phyloP scores from a whole-genome alignment of 352 stramenopile genomes.

The Phytophthora ramorum region DNA sequence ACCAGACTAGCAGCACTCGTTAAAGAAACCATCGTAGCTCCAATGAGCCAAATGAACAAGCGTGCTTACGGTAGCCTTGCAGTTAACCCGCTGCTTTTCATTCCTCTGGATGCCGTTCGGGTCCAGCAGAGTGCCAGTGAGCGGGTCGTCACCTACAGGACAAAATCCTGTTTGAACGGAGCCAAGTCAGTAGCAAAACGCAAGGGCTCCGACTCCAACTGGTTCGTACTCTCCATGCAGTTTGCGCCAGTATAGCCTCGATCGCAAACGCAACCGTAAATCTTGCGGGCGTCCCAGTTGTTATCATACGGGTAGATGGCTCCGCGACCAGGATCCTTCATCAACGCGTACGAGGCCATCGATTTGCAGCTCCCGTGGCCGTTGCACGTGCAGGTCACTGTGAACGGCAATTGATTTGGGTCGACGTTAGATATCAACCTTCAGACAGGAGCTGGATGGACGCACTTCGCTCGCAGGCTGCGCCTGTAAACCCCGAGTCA shows the following conservation, averaged over 20 bases:
- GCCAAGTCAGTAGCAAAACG: background rate
- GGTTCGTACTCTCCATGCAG: slow-evolving; percentile 67
- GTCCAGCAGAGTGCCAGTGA: slow-evolving; percentile 77
- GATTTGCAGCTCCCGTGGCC: slow-evolving; percentile 82
- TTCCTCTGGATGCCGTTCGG: slow-evolving; percentile 72
- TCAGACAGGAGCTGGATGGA: background rate
- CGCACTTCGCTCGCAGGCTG: slow-evolving; percentile 78
- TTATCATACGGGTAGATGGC: slow-evolving; percentile 59
- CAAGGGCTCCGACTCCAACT: no score
- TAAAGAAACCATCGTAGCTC: background rate
- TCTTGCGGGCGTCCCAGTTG: slow-evolving; percentile 88
- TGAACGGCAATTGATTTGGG: background rate
- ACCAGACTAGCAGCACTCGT: slow-evolving; percentile 45
- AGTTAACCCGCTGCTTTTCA: slow-evolving; percentile 71
- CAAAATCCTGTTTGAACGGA: slow-evolving; percentile 53
- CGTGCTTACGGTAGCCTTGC: slow-evolving; percentile 68
- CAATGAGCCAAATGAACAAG: background rate
- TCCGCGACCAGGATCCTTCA: slow-evolving; percentile 65
- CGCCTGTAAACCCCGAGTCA: slow-evolving; percentile 76
- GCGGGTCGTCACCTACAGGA: slow-evolving; percentile 85
- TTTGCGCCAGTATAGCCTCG: slow-evolving; percentile 73
- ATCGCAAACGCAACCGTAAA: slow-evolving; percentile 90
- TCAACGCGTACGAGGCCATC: slow-evolving; percentile 67
- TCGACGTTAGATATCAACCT: background rate
- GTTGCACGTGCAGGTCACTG: slow-evolving; percentile 81